phyloP scores from a whole-genome alignment of 2,329 filamentous ascomycete genomes.

The Diaporthe aspalathi region DNA sequence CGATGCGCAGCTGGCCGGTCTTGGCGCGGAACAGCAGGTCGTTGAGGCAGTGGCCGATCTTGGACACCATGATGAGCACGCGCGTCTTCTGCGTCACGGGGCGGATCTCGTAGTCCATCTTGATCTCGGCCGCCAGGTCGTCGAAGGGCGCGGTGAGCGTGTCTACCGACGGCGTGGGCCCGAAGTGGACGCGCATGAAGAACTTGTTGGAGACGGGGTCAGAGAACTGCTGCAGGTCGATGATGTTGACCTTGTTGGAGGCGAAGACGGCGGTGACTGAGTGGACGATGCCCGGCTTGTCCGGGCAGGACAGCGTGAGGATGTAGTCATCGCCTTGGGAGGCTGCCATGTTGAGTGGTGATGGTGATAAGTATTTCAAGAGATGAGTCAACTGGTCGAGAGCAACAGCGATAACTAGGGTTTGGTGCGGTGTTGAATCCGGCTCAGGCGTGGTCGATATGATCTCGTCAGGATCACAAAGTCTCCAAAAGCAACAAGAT shows the following conservation, averaged over 20 bases:
- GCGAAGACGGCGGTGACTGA: constrained; percentile 84
- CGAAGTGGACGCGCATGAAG: constrained; percentile 91
- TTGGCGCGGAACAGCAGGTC: constrained; percentile 84
- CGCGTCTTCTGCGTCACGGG: constrained; percentile 76
- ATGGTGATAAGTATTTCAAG: no score
- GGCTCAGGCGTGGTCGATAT: neutral
- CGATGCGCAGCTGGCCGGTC: constrained; percentile 78
- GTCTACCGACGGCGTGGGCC: constrained; percentile 65
- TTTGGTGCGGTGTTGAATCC: neutral
- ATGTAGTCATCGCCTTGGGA: constrained; percentile 66
- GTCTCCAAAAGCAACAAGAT: neutral
- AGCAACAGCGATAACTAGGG: neutral
- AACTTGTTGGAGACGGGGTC: constrained; percentile 80
- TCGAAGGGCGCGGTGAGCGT: constrained; percentile 68
- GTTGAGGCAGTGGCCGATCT: constrained; percentile 88
- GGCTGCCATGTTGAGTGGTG: constrained; percentile 49
- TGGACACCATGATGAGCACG: constrained; percentile 89
- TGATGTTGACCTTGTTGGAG: constrained; percentile 79
- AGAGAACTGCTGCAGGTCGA: constrained; percentile 87
- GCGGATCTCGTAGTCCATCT: constrained; percentile 78
- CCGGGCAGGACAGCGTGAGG: constrained; percentile 85
- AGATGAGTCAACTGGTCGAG: neutral
- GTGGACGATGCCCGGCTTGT: constrained; percentile 87
- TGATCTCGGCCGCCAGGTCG: constrained; percentile 70
- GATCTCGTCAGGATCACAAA: neutral